Evolutionary conservation across 139 green algal species (phyloP).

Genomic region (Volvox africanus): DNA sequence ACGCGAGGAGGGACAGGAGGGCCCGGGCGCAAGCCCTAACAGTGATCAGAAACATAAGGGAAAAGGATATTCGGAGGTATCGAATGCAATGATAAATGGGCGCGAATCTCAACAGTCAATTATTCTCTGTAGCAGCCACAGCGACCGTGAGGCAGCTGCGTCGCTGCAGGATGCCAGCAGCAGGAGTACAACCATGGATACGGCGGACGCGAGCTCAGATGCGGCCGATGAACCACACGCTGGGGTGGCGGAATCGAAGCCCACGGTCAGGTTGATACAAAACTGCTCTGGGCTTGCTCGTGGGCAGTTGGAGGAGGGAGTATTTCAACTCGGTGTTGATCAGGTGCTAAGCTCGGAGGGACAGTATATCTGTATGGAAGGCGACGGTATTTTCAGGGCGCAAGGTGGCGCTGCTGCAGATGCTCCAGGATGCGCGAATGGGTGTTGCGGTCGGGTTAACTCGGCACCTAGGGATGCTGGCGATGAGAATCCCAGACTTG

Average conservation of each 20-base stretch:
- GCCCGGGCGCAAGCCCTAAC: neutral
- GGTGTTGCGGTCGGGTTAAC: neutral
- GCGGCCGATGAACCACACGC: conserved; percentile 5
- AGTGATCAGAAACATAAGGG: neutral
- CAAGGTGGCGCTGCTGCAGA: neutral
- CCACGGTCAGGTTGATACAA: conserved; percentile 42
- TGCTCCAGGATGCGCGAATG: neutral
- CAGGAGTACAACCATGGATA: neutral
- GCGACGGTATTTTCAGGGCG: neutral
- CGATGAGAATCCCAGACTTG: neutral
- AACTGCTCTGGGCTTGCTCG: neutral
- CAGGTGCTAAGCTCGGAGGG: too few relatives aligned
- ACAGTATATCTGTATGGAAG: too few relatives aligned
- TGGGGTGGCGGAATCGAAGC: conserved; percentile 15
- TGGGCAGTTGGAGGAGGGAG: too few relatives aligned
- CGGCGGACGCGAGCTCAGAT: neutral
- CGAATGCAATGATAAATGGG: neutral
- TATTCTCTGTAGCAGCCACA: neutral
- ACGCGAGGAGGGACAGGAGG: neutral
- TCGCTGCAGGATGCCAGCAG: neutral
- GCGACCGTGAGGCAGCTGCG: conserved; percentile 4
- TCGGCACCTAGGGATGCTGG: neutral
- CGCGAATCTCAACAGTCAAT: neutral
- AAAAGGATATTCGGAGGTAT: neutral
- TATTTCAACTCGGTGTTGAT: too few relatives aligned